These are phyloP conservation scores for Metschnikowia amazonensis DNA, from an alignment of 805 yeast genomes.

Conservation along the genomic window DNA sequence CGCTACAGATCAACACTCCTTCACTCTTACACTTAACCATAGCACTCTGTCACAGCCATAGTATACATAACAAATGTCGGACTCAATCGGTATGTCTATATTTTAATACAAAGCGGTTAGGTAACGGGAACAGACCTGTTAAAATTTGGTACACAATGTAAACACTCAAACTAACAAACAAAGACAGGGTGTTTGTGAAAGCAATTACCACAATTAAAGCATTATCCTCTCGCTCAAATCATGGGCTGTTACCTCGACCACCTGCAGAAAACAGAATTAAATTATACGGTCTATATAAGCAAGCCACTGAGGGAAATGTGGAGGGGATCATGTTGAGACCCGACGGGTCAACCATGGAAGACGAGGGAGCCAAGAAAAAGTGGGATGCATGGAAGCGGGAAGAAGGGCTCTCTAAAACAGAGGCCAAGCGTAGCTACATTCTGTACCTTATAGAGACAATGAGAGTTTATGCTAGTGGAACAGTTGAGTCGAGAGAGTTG, in stretches of 20 bases:
- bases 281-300: slow-evolving; percentile 80
- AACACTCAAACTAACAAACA: slow-evolving; percentile 18
- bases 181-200: slow-evolving; percentile 75
- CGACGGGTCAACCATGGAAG: slow-evolving; percentile 54
- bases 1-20: not conserved
- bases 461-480: slow-evolving; percentile 63
- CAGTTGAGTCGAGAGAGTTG: slow-evolving; percentile 62
- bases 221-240: slow-evolving; percentile 59
- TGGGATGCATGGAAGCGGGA: slow-evolving; percentile 86
- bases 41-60: not conserved
- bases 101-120: not conserved
- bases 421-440: slow-evolving; percentile 72
- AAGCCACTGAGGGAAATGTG: slow-evolving; percentile 85
- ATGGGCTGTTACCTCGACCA: slow-evolving; percentile 68
- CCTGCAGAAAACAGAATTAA: slow-evolving; percentile 65
- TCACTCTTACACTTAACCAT: not conserved
- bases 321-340: slow-evolving; percentile 66
- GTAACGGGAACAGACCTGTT: not conserved
- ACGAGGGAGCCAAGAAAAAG: slow-evolving; percentile 64
- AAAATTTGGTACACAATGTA: not conserved
- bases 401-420: slow-evolving; percentile 61
- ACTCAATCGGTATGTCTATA: slow-evolving; percentile 41
- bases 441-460: slow-evolving; percentile 67
- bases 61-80: slow-evolving; percentile 36
- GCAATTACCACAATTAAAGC: slow-evolving; percentile 78